Percentiles rank a stretch among this genome's conserved stretches.
Conservation (phyloP, 2,329 filamentous ascomycete species). For the Ambrosiella cleistominuta region DNA sequence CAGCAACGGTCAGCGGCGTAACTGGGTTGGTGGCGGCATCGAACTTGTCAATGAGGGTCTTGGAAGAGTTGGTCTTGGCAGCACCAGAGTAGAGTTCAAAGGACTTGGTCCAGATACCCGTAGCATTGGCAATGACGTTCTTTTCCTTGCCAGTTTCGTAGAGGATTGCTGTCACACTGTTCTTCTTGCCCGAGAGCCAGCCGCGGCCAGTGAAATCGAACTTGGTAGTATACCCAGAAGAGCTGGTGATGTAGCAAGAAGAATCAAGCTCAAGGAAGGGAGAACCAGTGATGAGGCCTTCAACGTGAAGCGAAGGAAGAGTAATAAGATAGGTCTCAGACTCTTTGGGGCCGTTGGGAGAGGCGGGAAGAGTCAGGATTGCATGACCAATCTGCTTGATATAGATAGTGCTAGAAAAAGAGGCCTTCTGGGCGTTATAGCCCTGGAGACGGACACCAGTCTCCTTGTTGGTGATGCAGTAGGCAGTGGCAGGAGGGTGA, state of each 20-base stretch:
- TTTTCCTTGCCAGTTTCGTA: constrained; percentile 55
- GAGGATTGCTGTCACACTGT: constrained; percentile 61
- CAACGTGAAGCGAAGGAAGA: constrained; percentile 78
- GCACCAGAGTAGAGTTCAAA: constrained; percentile 60
- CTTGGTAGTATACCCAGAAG: constrained; percentile 69
- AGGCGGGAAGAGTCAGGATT: constrained; percentile 50
- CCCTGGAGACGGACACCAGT: constrained; percentile 66
- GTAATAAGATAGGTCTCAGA: constrained; percentile 75
- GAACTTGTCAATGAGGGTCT: constrained; percentile 39
- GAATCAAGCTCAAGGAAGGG: constrained; percentile 87
- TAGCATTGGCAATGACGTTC: constrained; percentile 60
- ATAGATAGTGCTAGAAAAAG: constrained; percentile 82
- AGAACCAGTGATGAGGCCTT: constrained; percentile 69
- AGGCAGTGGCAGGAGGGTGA: constrained; percentile 88
- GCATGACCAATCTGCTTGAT: constrained; percentile 92
- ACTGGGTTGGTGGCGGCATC: constrained; percentile 38
- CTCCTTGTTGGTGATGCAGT: constrained; percentile 74
- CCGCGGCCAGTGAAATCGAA: constrained; percentile 89
- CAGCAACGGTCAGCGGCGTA: constrained; percentile 52
- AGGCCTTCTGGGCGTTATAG: constrained; percentile 93
- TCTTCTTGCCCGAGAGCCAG: constrained; percentile 93
- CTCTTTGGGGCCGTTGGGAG: constrained; percentile 18
- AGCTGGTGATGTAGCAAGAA: constrained; percentile 69
- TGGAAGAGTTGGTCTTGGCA: constrained; percentile 30
- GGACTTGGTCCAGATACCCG: constrained; percentile 77